Base-by-base conservation (phyloP, 1,284 basidiomycete species). In the Ustilago nuda region DNA sequence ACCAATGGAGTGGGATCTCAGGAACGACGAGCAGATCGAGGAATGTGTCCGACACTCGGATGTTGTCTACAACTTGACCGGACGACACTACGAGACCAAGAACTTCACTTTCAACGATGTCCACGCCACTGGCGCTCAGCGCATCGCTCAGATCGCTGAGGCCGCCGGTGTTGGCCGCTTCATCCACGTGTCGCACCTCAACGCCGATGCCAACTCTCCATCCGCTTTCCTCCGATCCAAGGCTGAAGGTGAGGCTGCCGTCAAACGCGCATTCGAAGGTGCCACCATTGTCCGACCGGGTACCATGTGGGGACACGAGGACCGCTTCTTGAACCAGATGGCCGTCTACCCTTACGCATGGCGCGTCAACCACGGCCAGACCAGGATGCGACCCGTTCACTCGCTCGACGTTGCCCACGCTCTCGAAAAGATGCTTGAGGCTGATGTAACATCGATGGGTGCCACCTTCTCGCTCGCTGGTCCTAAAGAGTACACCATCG, bases 21-120 rank as follows among this genome's bases (percentile, higher is more conserved):
- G 93, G 65, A 91, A 92, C 83, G 92, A 94, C 74, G 89, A 91
- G 64, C 94, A 96, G 86, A 98, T 96, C 81, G 92, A 91, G 65
- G 95, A 98, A 87, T 97, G 94, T 87, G 86, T 99, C 79, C 90
- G 94, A 80, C 94, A 98, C 87, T 99, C 97, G 36, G 94, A 99
- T 86, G 93, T 93, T 6, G 97, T 98, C n/a, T 95, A 94, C 89
- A 97, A 96, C 88, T 90, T 96, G 63, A 91, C 92, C 59, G 94
- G 94, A 33, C 89, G 94, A 70, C 92, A 96, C 86, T 95, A 92
- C 86, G 92, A 94, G 88, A 99, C 94, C 66, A 94, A 94, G 88
- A 94, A 94, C 89, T 98, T 92, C 87, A 89, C 90, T 77, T 95
- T 91, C 87, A 87, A 89, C 56, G 91, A 92, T 68, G 92, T 95